Evolutionary conservation across 179 eudicot species (phyloP), one percentile per base, ranked within the genome.

Genomic region (Gypsophila paniculata): DNA sequence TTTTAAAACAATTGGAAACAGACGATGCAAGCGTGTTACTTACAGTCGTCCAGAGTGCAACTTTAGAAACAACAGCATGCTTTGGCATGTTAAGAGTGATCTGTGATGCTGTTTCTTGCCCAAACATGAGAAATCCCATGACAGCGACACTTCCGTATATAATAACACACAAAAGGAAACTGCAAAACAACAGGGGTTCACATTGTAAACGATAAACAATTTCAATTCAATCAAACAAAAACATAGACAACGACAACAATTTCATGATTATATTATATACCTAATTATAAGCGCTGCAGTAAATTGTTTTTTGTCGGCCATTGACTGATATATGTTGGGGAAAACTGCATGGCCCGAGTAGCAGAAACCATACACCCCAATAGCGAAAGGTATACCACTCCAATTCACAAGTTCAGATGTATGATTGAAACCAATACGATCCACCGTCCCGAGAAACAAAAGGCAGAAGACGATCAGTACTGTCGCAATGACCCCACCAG

Each of bases 321-420:
- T 93, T n/a, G 98, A 91, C 64, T 93, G 97, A 77, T 94, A 94
- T 22, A 94, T 91, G 75, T 91, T 94, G 29, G 99, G 99, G 76
- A 94, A 88, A 42, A 91, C 97, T 18, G 92, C 73, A 76, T 89
- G 99, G 19, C 99, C 99, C 0, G 97, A 83, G 71, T 82, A 94
- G 80, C 97, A 91, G 82, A 83, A 94, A 2, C 91, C 99, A 62
- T 86, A 89, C 22, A 94, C 86, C 71, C 99, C 99, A 72, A 91
- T 80, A 29, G 91, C 86, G 71, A 88, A 89, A 51, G 99, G 97
- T 66, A 94, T 76, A 21, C 97, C 92, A 1, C 77, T 76, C 90
- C 87, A 89, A 12, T 89, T 88, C 57, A 94, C 84, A 39, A 82
- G 29, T 22, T 78, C 72, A 13, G 89, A 83, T 2, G 81, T 71